Base-by-base conservation (phyloP, 345 rosid species). In the Salix caprea region DNA sequence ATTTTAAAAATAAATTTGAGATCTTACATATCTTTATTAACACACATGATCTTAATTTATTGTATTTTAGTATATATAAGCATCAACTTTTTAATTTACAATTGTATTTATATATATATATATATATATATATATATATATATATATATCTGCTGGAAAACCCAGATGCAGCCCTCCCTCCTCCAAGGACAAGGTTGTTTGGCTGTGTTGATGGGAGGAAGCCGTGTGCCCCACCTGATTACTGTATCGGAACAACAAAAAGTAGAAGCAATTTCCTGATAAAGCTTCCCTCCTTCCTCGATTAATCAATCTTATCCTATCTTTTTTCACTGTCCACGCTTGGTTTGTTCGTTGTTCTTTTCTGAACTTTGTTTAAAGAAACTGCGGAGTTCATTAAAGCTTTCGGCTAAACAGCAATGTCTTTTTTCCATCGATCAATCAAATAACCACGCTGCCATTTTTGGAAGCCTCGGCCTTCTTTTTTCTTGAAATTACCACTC, bases 371-470 rank as follows among this genome's bases (percentile, higher is more conserved):
- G 3, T 30, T 71, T 30, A 73, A 21, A 18, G 32, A 21, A 18
- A 1, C 30, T 13, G 34, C 48, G 3, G 30, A 74, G 77, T 14
- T 32, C 70, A 46, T 23, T 4, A 1, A 64, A 34, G 65, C 80
- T 77, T 70, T 64, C 75, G 79, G 74, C 74, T 69, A 69, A 75
- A 42, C 79, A 61, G 74, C 12, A 44, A 32, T 19, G 58, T 39
- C 66, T 69, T 37, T 70, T 48, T 54, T 34, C 14, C 42, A 19
- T 37, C n/a, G 18, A 50, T 24, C 19, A 4, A n/a, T 58, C 42
- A 39, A 69, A 39, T 40, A 10, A 21, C 12, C 5, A 4, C 61
- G 10, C 40, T 42, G 36, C 74, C 46, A 61, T 61, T 28, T 70
- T 77, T 62, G 79, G 79, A 61, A 62, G 69, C 6, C 44, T 23